Evolutionary conservation across 495 filamentous ascomycete genomes (phyloP).

Genomic region (Ramalina intermedia): DNA sequence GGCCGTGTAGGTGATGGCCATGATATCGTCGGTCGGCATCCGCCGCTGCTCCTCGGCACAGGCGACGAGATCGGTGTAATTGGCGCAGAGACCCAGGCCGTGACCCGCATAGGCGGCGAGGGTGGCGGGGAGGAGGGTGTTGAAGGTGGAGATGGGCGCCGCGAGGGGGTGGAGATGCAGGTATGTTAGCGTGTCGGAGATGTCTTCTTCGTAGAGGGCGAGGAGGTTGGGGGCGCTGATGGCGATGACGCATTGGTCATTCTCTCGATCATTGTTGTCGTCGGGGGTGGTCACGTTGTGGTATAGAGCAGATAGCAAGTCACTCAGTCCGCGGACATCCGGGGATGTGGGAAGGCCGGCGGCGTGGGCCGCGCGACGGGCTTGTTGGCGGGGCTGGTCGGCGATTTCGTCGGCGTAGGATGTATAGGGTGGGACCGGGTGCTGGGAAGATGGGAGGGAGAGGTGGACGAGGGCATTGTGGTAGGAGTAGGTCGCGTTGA

Average conservation of each 20-base stretch:
- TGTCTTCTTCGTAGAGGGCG: constrained; percentile 11
- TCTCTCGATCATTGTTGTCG: background rate
- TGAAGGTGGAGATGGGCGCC: background rate
- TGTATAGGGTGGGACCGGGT: constrained; percentile 7
- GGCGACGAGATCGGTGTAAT: constrained; percentile 2
- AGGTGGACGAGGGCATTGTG: constrained; percentile 1
- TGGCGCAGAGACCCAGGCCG: constrained; percentile 6
- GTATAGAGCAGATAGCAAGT: background rate
- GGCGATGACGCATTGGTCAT: constrained; percentile 1
- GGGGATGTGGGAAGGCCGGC: constrained; percentile 5
- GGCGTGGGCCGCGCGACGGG: constrained; percentile 5
- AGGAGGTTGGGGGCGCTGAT: constrained; percentile 1
- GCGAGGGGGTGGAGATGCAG: background rate
- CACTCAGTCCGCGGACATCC: constrained; percentile 4
- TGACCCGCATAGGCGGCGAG: constrained; percentile 11
- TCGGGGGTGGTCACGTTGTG: too few species aligned
- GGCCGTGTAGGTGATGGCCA: constrained; percentile 7
- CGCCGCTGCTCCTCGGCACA: background rate
- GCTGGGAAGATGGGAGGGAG: constrained; percentile 5
- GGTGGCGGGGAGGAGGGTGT: constrained; percentile 5
- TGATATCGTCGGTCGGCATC: constrained; percentile 3
- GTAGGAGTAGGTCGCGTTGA: constrained; percentile 1
- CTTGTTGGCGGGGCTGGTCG: constrained; percentile 3
- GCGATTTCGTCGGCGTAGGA: background rate
- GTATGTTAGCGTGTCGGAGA: constrained; percentile 9